Percentiles rank a stretch among this genome's conserved stretches.
These are phyloP conservation scores for Starmerella bacillaris DNA, from an alignment of 805 yeast genomes.

Conservation along the genomic window DNA sequence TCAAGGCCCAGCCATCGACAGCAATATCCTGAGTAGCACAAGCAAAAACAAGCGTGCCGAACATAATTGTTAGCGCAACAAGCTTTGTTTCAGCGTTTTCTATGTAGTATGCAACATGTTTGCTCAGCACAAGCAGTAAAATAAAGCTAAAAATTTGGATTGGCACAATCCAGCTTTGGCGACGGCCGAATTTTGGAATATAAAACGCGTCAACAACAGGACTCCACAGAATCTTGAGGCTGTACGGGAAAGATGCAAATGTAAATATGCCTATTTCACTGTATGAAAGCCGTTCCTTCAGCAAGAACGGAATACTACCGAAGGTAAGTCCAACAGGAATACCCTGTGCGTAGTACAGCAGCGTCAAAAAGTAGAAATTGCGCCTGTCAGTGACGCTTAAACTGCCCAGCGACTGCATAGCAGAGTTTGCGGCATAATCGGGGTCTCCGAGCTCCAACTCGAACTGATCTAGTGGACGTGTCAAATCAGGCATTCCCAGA, in stretches of 20 bases:
- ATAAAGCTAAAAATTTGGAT: conserved; percentile 67
- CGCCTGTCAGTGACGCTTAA: conserved; percentile 38
- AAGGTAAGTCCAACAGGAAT: conserved; percentile 90
- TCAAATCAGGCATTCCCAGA: too few species aligned
- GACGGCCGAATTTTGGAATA: conserved; percentile 47
- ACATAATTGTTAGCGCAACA: conserved; percentile 42
- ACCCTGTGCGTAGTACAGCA: conserved; percentile 79
- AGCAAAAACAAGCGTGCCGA: conserved; percentile 60
- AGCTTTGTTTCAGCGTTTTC: conserved; percentile 33
- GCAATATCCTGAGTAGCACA: conserved; percentile 98
- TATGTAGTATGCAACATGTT: conserved; percentile 33
- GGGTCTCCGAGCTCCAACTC: conserved; percentile 1
- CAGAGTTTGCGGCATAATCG: conserved; percentile 1
- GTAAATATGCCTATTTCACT: conserved; percentile 83
- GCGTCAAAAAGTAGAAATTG: conserved; percentile 53
- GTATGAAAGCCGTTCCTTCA: conserved; percentile 66
- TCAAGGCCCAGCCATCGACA: conserved; percentile 97
- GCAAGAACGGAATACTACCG: conserved; percentile 79
- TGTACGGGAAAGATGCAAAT: conserved; percentile 86
- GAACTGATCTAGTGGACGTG: neutral
- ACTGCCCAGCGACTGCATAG: conserved; percentile 16
- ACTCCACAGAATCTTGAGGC: conserved; percentile 82
- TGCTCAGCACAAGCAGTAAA: conserved; percentile 49
- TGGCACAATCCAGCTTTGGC: conserved; percentile 90
- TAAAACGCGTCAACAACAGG: conserved; percentile 87